phyloP scores from a whole-genome alignment of 805 yeast species.

The Saccharomyces eubayanus region DNA sequence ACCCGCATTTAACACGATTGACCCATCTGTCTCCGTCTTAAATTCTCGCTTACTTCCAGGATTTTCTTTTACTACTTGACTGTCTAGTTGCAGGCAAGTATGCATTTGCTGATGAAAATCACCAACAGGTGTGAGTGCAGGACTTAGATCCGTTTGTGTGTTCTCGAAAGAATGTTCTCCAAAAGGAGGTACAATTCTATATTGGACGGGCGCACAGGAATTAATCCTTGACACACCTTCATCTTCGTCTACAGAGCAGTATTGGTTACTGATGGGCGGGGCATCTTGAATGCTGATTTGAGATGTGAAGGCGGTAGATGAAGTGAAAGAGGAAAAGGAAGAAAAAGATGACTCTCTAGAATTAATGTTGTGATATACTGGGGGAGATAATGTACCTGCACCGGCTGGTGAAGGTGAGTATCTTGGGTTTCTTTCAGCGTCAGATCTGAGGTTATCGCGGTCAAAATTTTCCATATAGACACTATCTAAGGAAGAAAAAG shows the following conservation, averaged over 20 bases:
- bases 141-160: not conserved
- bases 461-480: conserved; percentile 52
- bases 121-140: not conserved
- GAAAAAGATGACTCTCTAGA: not conserved
- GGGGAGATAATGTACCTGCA: not conserved
- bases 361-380: not conserved
- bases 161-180: not conserved
- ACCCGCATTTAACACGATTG: not conserved
- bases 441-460: not conserved
- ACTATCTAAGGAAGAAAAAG: conserved; percentile 66
- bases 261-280: not conserved
- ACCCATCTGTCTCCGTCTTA: not conserved
- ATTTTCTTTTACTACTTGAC: not conserved
- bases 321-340: not conserved
- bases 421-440: not conserved
- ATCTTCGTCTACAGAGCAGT: not conserved
- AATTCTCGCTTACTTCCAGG: not conserved
- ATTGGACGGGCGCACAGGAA: not conserved
- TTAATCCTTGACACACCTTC: not conserved
- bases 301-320: not conserved
- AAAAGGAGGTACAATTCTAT: not conserved
- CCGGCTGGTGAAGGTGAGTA: not conserved
- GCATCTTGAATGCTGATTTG: not conserved
- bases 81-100: not conserved
- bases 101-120: not conserved